phyloP scores from a whole-genome alignment of 805 yeast species.

The Aciculoconidium aculeatum region DNA sequence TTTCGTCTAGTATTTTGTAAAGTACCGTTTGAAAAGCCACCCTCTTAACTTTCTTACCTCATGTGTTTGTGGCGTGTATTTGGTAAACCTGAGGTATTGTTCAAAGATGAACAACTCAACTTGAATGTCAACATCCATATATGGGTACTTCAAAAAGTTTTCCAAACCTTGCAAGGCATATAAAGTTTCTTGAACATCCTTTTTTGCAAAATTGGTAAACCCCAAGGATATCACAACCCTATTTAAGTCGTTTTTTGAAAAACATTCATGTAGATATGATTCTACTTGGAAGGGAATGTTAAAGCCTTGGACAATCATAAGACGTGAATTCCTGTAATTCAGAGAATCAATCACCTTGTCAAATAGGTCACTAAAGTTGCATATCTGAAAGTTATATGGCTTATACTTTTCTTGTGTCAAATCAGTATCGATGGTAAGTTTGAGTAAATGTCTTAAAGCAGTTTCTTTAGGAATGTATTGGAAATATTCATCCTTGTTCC shows the following conservation, averaged over 20 bases:
- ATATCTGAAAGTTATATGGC: too few species aligned
- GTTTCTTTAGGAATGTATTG: too few species aligned
- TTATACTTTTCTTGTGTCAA: too few species aligned
- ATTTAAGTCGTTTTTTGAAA: not conserved
- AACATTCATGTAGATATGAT: not conserved
- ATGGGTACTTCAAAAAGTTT: not conserved
- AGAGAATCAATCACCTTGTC: too few species aligned
- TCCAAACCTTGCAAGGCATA: slow-evolving; percentile 1
- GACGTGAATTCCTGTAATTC: too few species aligned
- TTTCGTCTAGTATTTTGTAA: not conserved
- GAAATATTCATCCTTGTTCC: too few species aligned
- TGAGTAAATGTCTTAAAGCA: too few species aligned
- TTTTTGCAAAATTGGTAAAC: slow-evolving; percentile 2
- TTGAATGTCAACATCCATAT: not conserved
- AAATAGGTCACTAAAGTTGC: too few species aligned
- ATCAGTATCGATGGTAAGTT: too few species aligned
- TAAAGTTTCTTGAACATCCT: slow-evolving; percentile 1
- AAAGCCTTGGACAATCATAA: slow-evolving; percentile 1
- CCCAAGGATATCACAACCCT: slow-evolving; percentile 1
- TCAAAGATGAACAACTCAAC: slow-evolving; percentile 1
- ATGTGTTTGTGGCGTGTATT: not conserved
- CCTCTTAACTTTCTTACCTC: slow-evolving; percentile 1
- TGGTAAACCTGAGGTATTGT: slow-evolving; percentile 1
- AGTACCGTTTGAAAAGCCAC: slow-evolving; percentile 1
- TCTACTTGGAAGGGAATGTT: slow-evolving; percentile 2